Evolutionary conservation across 2,329 filamentous ascomycete genomes (phyloP), one percentile per base, ranked within the genome.

Genomic region (Sporothrix pseudoabietina): DNA sequence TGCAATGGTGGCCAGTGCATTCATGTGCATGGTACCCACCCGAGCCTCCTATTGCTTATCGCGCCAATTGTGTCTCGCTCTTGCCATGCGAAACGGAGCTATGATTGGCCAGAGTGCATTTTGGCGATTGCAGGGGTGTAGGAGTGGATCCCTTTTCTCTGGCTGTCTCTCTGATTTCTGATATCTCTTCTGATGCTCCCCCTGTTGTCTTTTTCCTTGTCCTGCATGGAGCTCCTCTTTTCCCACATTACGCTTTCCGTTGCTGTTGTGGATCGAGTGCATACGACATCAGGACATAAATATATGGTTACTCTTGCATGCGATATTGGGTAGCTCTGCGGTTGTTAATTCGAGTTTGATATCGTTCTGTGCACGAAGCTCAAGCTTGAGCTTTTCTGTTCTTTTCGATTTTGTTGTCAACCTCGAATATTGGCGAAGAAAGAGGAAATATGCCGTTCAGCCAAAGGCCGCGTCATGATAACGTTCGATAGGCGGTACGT

Each of bases 21-120:
- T 14, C 41, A 22, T 10, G n/a, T 54, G 47, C 30, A 35, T 52
- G 26, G 47, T 30, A 12, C 30, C 35, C 39, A 44, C 49, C 65
- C 52, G 30, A 12, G 10, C 35, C 39, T 32, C 49, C 65, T 41
- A 32, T 5, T 63, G 41, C 71, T 72, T 72, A 72, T 72, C 71
- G 65, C 71, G 54, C 71, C 71, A 69, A 69, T 69, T 8, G 44
- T 49, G 65, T 35, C 63, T 61, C 35, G 39, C 22, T 44, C 39
- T 54, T 30, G 54, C 49, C 35, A 22, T 32, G 12, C 35, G 30
- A 9, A 41, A 54, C 7, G 41, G 5, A 10, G 39, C 10, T 66
- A 5, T 66, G 39, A 72, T 72, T 72, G 65, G 71, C 14, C 26
- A 26, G 52, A 10, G 4, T 16, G n/a, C 6, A 52, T 22, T 44